Percentiles rank a stretch among this genome's conserved stretches.
Evolutionary conservation across 2,329 filamentous ascomycete genomes (phyloP).

Genomic region (Paramyrothecium roridum): DNA sequence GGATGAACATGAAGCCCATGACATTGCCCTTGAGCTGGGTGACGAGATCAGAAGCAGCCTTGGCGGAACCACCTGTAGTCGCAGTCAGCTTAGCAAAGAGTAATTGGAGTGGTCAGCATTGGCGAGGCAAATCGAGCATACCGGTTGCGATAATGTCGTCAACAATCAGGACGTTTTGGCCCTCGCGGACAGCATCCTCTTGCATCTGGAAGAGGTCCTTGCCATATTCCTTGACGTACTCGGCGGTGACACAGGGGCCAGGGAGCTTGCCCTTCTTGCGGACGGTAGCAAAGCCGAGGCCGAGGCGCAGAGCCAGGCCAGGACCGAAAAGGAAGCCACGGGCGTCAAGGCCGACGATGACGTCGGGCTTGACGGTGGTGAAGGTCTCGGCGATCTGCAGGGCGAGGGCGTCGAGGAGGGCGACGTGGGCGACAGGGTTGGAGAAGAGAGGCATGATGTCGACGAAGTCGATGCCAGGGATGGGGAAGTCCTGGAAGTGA

Average conservation of each 20-base stretch:
- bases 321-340: conserved; percentile 95
- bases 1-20: conserved; percentile 88
- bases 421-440: conserved; percentile 67
- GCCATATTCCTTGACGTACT: conserved; percentile 94
- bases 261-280: conserved; percentile 96
- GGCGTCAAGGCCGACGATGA: conserved; percentile 90
- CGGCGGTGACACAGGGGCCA: conserved; percentile 79
- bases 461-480: conserved; percentile 90
- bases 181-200: conserved; percentile 74
- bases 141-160: conserved; percentile 99
- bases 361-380: conserved; percentile 64
- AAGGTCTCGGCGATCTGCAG: conserved; percentile 71
- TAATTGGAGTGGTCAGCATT: no score
- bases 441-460: conserved; percentile 97
- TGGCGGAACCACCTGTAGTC: conserved; percentile 77
- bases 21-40: conserved; percentile 81
- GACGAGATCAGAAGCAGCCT: conserved; percentile 83
- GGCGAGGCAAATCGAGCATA: conserved; percentile 48
- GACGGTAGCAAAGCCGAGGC: conserved; percentile 86
- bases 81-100: background rate
- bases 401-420: conserved; percentile 80
- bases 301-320: conserved; percentile 76
- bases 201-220: conserved; percentile 97
- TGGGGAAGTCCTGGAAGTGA: conserved; percentile 89
- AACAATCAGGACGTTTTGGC: conserved; percentile 88